Base-by-base conservation (phyloP, 2,329 filamentous ascomycete species). In the Huntiella savannae region DNA sequence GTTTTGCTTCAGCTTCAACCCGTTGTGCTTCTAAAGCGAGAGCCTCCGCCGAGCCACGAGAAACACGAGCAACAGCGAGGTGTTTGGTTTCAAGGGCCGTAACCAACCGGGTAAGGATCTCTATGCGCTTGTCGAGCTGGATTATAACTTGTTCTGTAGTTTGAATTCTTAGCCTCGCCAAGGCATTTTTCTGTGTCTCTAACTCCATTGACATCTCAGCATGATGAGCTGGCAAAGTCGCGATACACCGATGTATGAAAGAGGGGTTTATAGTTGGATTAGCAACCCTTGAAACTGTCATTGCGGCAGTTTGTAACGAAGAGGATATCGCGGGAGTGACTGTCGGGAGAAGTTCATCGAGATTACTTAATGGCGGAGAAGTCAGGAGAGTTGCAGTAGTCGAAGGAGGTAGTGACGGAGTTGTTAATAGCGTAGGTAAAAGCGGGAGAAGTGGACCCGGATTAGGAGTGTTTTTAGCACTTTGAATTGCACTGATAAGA, bases 181-280 rank as follows among this genome's bases (percentile, higher is more conserved):
- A 60, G 1, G 55, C 46, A 3, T 53, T 46, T 22, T 60, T 57
- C 1, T 60, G 53, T 2, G 54, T 50, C 2, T 54, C 48, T 4
- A 67, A 54, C 3, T 58, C 50, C 10, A 55, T 33, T n/a, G 54
- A 55, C 1, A 73, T 63, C 2, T 59, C 49, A 3, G 57, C 51
- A 13, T 67, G 57, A 17, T 63, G 58, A 1, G 58, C 51, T 0
- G 68, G 60, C 2, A 79, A 60, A 13, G 63, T 59, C 1, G 71
- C 62, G 43, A 78, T 68, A 17, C 63, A 58, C 15, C 74, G 71
- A 59, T 77, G 74, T n/a, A 77, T 60, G 54, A 65, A 73, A 15
- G 70, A 71, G 0, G 70, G 62, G 56, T 72, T 72, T 1, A 67
- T 71, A 12, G 60, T 59, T 1, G 67, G 65, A 49, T 60, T 59